These are phyloP conservation scores for Plasmodium vinckei DNA, from an alignment of 169 alveolate genomes.

Conservation along the genomic window DNA sequence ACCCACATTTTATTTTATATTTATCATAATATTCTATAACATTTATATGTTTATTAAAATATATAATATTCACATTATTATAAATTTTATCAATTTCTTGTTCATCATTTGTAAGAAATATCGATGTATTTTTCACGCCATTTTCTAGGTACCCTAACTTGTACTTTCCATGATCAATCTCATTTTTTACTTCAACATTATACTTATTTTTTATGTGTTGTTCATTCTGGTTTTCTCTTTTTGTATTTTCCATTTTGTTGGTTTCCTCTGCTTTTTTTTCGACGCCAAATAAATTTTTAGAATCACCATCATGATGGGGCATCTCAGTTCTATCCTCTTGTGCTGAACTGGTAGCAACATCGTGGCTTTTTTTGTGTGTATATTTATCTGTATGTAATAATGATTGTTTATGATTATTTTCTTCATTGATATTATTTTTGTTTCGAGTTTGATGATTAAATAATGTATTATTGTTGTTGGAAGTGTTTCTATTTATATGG, in stretches of 20 bases:
- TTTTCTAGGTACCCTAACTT: background rate
- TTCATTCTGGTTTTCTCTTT: background rate
- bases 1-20: constrained; percentile 47
- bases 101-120: constrained; percentile 36
- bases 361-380: too few relatives aligned
- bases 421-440: too few relatives aligned
- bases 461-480: too few relatives aligned
- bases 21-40: constrained; percentile 63
- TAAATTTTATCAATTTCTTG: constrained; percentile 41
- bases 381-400: too few relatives aligned
- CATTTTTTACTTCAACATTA: background rate
- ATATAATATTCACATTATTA: constrained; percentile 52
- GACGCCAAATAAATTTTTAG: background rate
- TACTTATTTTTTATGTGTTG: too few relatives aligned
- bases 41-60: constrained; percentile 60
- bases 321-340: too few relatives aligned
- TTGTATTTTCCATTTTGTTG: background rate
- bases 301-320: background rate
- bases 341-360: too few relatives aligned
- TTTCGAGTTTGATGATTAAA: too few relatives aligned
- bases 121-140: background rate
- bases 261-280: background rate
- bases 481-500: too few relatives aligned
- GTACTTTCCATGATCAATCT: background rate
- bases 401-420: too few relatives aligned